Conservation (phyloP, 257 asterid genomes). For the Nicotiana obtusifolia region DNA sequence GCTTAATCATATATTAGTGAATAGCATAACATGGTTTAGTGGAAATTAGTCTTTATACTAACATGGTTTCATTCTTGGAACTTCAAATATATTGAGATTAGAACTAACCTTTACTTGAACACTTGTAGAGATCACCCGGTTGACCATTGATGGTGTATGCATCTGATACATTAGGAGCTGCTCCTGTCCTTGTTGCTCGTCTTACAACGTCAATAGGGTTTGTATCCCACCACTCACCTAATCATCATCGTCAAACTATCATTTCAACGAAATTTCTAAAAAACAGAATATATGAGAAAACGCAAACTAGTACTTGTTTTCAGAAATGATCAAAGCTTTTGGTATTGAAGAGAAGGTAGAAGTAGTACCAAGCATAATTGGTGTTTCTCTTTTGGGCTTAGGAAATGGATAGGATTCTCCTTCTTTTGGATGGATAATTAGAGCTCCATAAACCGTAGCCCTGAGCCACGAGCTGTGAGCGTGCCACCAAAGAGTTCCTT, state of each 20-base stretch:
- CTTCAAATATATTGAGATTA: too few species aligned
- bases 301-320: background rate
- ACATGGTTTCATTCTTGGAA: background rate
- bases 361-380: slow-evolving; percentile 60
- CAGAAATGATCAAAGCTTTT: background rate
- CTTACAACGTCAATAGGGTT: slow-evolving; percentile 73
- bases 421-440: slow-evolving; percentile 56
- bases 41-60: background rate
- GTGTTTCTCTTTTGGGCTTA: slow-evolving; percentile 61
- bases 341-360: background rate
- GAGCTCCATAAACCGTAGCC: slow-evolving; percentile 84
- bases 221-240: slow-evolving; percentile 96
- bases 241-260: slow-evolving; percentile 14
- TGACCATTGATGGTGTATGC: slow-evolving; percentile 91
- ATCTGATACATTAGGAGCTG: slow-evolving; percentile 67
- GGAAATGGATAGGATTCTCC: slow-evolving; percentile 71
- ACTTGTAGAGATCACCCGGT: slow-evolving; percentile 84
- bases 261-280: background rate
- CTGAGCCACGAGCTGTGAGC: slow-evolving; percentile 97
- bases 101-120: slow-evolving; percentile 55
- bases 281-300: background rate
- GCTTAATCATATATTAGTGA: too few species aligned
- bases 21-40: background rate
- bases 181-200: slow-evolving; percentile 72
- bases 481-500: slow-evolving; percentile 96